Evolutionary conservation across 208 protist species (phyloP), one percentile per base, ranked within the genome.

Genomic region (Porcisia deanei): DNA sequence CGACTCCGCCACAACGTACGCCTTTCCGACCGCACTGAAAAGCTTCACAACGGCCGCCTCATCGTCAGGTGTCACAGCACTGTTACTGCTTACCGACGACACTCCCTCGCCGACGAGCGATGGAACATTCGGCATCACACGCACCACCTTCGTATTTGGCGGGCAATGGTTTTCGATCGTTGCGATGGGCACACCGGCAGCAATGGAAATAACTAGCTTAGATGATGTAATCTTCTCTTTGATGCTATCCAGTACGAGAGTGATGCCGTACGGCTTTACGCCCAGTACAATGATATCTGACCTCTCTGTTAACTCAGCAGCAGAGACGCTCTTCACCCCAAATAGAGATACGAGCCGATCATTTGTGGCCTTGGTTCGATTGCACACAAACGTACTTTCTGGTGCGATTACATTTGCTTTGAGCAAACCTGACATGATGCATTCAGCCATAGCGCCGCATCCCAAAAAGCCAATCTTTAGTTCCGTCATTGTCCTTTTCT

Each of bases 111-210:
- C 85, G 12, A 99, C 96, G 57, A 91, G 76, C 9, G 79, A 83
- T 0, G 97, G 91, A 6, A 97, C 86, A 80, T 99, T 99, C 18
- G 98, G 98, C 98, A 99, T 99, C 1, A 98, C 96, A 37, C 98
- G 91, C 5, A 99, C 77, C 9, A 99, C 78, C 43, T 92, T 91
- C 43, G 85, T 43, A 2, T 77, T 73, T 2, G 68, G 57, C 0
- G 74, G 77, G 4, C 98, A 83, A n/a, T 86, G 60, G 22, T 82
- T 81, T 63, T 96, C 84, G 57, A 99, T 92, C 9, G 84, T 84
- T 8, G 73, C 79, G 39, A 98, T 84, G 6, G 75, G 88, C 1
- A 99, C 88, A 16, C 96, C 97, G 2, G 97, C 98, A 7, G 96
- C 95, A 73, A 99, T 90, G 6, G 96, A 98, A 52, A 99, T 87